Conservation (phyloP, 1,284 basidiomycete genomes). For the Pterula multifida region DNA sequence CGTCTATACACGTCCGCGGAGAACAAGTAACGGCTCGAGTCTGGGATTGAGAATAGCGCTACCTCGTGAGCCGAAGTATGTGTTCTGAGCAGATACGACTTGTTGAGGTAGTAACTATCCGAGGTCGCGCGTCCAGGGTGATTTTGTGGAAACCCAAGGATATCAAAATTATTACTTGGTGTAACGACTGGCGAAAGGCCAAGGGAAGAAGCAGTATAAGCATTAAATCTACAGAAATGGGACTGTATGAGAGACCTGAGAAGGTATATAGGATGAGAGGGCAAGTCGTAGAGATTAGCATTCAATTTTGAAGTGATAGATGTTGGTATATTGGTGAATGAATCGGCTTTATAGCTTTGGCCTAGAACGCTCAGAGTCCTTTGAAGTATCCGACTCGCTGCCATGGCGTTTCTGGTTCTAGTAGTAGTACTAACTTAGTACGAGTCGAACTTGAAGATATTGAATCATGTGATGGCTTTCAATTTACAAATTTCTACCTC, state of each 20-base stretch:
- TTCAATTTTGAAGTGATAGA: constrained; percentile 72
- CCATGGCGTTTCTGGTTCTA: background rate
- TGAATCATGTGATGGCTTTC: background rate
- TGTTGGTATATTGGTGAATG: constrained; percentile 76
- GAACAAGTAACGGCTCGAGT: constrained; percentile 77
- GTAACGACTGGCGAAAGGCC: constrained; percentile 77
- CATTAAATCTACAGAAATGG: constrained; percentile 66
- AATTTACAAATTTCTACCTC: background rate
- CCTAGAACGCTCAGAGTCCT: constrained; percentile 24
- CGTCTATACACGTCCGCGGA: constrained; percentile 98
- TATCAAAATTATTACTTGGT: constrained; percentile 92
- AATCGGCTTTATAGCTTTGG: constrained; percentile 57
- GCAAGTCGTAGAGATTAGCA: constrained; percentile 63
- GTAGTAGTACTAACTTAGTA: no score
- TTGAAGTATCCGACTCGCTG: background rate
- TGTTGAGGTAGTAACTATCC: constrained; percentile 96
- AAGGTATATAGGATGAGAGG: constrained; percentile 78
- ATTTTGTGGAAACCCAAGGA: constrained; percentile 86
- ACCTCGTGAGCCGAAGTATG: constrained; percentile 98
- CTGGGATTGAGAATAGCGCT: constrained; percentile 64
- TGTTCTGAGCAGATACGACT: constrained; percentile 83
- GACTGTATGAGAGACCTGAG: constrained; percentile 79
- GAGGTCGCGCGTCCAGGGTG: constrained; percentile 86
- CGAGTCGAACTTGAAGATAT: background rate
- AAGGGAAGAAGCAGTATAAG: background rate